Evolutionary conservation across 2,329 filamentous ascomycete genomes (phyloP), one percentile per base, ranked within the genome.

Genomic region (Colletotrichum phormii): DNA sequence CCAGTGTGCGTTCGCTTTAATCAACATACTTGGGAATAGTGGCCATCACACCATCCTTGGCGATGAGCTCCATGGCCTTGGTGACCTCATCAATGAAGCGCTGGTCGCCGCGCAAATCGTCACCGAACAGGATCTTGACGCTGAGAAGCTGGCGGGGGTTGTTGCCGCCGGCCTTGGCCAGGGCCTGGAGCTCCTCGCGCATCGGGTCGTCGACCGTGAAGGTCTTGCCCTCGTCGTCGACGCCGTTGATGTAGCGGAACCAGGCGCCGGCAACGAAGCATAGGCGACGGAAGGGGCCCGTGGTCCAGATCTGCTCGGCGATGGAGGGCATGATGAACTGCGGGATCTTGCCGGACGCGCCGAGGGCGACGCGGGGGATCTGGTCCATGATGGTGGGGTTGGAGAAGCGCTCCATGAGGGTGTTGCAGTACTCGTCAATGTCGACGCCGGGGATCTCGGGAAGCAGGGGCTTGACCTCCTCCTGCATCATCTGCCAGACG

Each of bases 381-480:
- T 88, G 86, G 72, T 89, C 87, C 86, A 84, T 87, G 77, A 89
- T 88, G 66, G 86, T 88, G 0, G 87, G 86, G 85, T 89, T 89
- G 77, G 85, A 85, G 82, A 89, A 89, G 49, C 87, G 87, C 79
- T 87, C 86, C 73, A 89, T 84, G 57, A 89, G 84, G 0, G 86
- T 88, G 73, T 83, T 80, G 82, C 86, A 87, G 80, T 89, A 89
- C 75, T 85, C 75, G 75, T 89, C 86, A 64, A 89, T 84, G 76
- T 87, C 79, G 72, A 88, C 86, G 49, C 86, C 87, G 0, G 82
- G 81, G 49, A 89, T 89, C 8, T 82, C 82, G 26, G 87, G 87
- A 46, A 89, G 80, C 18, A 87, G 80, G 0, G 87, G 87, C 81
- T 88, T 88, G 68, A 88, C 86, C 79, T 89, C 87, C 51, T 86